Percentiles rank a stretch among this genome's conserved stretches.
Conservation (phyloP, 2,329 filamentous ascomycete species). For the Lecanosticta acicola region DNA sequence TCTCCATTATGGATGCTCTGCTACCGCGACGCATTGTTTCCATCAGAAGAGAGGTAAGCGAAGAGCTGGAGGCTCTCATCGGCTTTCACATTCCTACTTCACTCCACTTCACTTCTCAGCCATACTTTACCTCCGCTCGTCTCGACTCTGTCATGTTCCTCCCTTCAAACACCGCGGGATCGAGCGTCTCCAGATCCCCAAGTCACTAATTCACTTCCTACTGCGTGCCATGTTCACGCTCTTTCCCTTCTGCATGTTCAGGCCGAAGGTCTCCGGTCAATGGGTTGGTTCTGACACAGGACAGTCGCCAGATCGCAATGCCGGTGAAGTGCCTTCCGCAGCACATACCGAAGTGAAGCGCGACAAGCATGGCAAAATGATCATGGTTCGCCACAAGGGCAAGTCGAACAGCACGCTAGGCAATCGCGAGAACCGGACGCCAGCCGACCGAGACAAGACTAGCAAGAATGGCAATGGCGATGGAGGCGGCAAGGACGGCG, state of each 20-base stretch:
- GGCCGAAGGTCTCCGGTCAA: conserved; percentile 16
- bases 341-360: conserved; percentile 25
- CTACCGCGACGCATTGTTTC: conserved; percentile 17
- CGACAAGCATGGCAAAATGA: conserved; percentile 22
- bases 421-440: too few relatives aligned
- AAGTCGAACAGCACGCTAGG: background rate
- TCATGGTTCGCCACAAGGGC: conserved; percentile 24
- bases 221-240: conserved; percentile 7
- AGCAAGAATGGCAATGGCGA: background rate
- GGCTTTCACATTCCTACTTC: background rate
- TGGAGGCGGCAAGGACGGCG: background rate
- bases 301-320: conserved; percentile 21
- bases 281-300: conserved; percentile 28
- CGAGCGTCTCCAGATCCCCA: too few relatives aligned
- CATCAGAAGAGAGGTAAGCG: conserved; percentile 16
- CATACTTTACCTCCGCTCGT: background rate
- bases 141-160: background rate
- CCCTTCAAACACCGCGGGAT: too few relatives aligned
- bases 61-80: background rate
- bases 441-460: background rate
- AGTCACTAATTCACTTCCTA: too few relatives aligned
- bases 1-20: conserved; percentile 31
- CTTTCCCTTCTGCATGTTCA: conserved; percentile 9
- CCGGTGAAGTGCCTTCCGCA: conserved; percentile 2
- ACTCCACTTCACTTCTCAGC: background rate